Evolutionary conservation across 352 stramenopile species (phyloP), one percentile per base, ranked within the genome.

Genomic region (Halophytophthora batemanensis): DNA sequence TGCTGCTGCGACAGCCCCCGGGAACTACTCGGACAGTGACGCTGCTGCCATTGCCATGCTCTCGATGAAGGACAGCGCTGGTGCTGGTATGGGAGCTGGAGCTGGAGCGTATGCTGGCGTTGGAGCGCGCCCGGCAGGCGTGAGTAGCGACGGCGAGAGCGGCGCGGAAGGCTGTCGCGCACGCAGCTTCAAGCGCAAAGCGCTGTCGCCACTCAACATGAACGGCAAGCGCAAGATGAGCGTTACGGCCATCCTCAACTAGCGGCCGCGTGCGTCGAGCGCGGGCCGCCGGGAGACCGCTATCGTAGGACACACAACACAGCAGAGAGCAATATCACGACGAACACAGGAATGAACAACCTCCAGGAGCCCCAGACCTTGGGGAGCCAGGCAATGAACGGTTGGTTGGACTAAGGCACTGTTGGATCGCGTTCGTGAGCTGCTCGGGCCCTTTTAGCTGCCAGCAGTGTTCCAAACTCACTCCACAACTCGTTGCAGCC

Each of bases 241-340:
- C 47, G 82, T 94, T 38, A 84, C 84, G 15, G 86, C 82, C 39
- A 92, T 94, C 70, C 74, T 94, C 50, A 94, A 94, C 66, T 94
- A 79, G 60, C 33, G 15, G 3, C 10, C 11, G 25, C 8, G 25
- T 31, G 25, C 8, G 25, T 31, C 4, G 25, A 31, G 25, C 25
- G 25, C 25, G 25, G 25, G 25, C 25, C 4, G 25, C 25, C 4
- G 25, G 8, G 25, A 31, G 25, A 8, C 4, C 43, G 4, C 15
- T 35, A 45, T 28, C 22, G 31, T 42, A 29, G 25, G 19, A 41
- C 56, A 29, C 25, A 29, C 18, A 44, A 49, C 28, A 46, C 18
- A 50, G 39, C 13, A 44, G 8, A 4, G 25, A 31, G 25, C 36
- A 40, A 29, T 44, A 51, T 17, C 15, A 17, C 33, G 33, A 38